Evolutionary conservation across 129 eudicot genomes (phyloP).

Genomic region (Flaveria robusta): DNA sequence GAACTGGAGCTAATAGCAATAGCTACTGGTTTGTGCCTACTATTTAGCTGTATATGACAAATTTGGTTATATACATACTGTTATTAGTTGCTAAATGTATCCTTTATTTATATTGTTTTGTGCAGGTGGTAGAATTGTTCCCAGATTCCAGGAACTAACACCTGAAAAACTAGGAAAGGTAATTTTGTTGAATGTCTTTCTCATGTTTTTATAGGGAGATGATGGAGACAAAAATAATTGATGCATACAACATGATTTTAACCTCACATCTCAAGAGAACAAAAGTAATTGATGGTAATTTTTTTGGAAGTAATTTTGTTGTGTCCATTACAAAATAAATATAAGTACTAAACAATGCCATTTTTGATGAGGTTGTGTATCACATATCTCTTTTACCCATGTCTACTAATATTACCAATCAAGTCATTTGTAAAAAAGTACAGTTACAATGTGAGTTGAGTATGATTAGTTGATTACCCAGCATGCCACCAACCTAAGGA

Average conservation of each 20-base stretch:
- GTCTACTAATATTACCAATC: neutral
- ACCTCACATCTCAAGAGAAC: neutral
- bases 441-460: neutral
- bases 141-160: conserved; percentile 96
- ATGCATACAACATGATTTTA: neutral
- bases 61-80: conserved; percentile 5
- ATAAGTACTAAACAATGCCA: neutral
- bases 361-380: neutral
- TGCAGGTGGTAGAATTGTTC: conserved; percentile 97
- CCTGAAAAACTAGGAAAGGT: conserved; percentile 96
- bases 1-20: conserved; percentile 97
- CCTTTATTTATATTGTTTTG: neutral
- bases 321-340: neutral
- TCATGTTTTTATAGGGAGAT: neutral
- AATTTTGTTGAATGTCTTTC: neutral
- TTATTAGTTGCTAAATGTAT: conserved; percentile 12
- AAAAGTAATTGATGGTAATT: neutral
- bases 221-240: neutral
- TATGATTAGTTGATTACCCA: neutral
- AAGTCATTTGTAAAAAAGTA: neutral
- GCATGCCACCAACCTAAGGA: neutral
- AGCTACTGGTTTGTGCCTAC: conserved; percentile 74
- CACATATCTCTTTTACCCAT: neutral
- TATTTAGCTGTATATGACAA: neutral
- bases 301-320: neutral